Percentiles rank a stretch among this genome's conserved stretches.
These are phyloP conservation scores for Capsella bursapastoris DNA, from an alignment of 345 rosid species.

Conservation along the genomic window DNA sequence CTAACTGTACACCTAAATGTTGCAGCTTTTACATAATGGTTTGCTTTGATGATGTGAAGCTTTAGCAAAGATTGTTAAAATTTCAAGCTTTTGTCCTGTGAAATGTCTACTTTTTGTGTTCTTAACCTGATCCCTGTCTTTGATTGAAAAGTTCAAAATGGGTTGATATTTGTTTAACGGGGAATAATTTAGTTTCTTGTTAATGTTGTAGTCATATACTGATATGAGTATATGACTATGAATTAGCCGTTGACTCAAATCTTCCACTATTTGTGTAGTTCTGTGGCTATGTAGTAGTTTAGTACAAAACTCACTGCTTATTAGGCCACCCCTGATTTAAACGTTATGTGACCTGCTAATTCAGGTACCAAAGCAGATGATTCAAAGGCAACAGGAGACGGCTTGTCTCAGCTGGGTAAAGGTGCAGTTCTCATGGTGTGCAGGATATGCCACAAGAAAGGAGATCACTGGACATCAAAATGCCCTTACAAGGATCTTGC, in stretches of 20 bases:
- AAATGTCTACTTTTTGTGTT: conserved; percentile 14
- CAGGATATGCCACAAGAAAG: conserved; percentile 86
- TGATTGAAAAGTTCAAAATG: background rate
- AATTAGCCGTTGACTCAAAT: background rate
- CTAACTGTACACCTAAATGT: conserved; percentile 7
- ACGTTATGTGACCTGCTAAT: background rate
- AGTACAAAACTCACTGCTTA: background rate
- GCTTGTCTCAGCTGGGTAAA: conserved; percentile 68
- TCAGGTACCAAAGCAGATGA: conserved; percentile 80
- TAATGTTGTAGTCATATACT: too few species aligned
- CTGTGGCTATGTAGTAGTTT: background rate
- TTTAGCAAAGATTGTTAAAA: background rate
- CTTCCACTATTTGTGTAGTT: background rate
- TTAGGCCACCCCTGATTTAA: background rate
- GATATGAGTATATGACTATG: background rate
- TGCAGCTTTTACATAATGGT: background rate
- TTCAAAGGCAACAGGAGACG: conserved; percentile 58
- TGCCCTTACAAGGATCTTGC: conserved; percentile 94
- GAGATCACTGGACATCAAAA: conserved; percentile 92
- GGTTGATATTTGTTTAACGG: too few species aligned
- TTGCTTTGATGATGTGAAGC: background rate
- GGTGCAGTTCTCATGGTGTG: conserved; percentile 88
- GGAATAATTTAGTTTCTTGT: too few species aligned
- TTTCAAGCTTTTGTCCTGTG: conserved; percentile 24
- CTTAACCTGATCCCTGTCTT: background rate